These are phyloP conservation scores for Pichia paraexigua DNA, from an alignment of 805 yeast species.

Conservation along the genomic window DNA sequence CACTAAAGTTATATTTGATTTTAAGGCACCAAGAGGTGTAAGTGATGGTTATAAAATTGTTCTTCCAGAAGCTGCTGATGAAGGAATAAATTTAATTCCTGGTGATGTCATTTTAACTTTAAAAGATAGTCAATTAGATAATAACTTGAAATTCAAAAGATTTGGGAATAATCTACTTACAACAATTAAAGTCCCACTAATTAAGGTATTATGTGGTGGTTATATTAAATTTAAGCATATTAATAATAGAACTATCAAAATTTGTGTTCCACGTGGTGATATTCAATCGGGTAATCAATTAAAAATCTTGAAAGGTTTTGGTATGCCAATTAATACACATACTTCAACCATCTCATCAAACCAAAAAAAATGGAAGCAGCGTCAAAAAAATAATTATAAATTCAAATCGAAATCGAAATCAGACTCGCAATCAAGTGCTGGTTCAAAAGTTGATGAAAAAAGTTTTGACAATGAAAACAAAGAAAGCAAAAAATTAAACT, in stretches of 20 bases:
- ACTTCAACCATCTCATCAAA: neutral
- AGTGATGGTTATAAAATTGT: constrained; percentile 43
- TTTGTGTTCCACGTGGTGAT: constrained; percentile 41
- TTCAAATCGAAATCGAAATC: neutral
- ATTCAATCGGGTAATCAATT: constrained; percentile 41
- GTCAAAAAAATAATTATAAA: no score
- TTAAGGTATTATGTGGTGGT: constrained; percentile 24
- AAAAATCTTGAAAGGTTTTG: constrained; percentile 34
- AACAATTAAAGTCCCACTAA: constrained; percentile 15
- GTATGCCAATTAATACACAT: constrained; percentile 47
- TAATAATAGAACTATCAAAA: constrained; percentile 30
- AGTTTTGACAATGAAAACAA: neutral
- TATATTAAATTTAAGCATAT: constrained; percentile 29
- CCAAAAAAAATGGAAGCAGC: neutral
- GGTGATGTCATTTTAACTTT: constrained; percentile 61
- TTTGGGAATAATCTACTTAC: constrained; percentile 18
- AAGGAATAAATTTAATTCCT: constrained; percentile 48
- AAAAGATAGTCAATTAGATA: constrained; percentile 27
- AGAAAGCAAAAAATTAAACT: neutral
- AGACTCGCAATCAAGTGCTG: neutral
- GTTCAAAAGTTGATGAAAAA: no score
- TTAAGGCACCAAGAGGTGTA: constrained; percentile 51
- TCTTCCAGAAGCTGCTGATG: constrained; percentile 57
- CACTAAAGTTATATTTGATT: constrained; percentile 42
- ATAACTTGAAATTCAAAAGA: constrained; percentile 30